phyloP scores from a whole-genome alignment of 441 rosid species.

The Croton laevigatus region DNA sequence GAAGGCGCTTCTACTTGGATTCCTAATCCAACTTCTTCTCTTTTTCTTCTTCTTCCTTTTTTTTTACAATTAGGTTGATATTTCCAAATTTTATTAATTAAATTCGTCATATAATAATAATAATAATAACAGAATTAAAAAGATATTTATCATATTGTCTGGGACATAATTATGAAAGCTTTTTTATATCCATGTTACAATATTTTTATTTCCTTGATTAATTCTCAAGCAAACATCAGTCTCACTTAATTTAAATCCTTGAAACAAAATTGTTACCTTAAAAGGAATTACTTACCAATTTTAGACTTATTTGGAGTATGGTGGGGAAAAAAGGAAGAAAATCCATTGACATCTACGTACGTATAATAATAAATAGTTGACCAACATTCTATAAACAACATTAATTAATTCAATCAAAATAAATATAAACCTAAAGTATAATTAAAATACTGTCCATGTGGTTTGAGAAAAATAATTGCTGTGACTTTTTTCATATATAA shows the following conservation, averaged over 20 bases:
- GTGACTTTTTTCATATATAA: background rate
- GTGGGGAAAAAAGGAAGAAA: too few relatives aligned
- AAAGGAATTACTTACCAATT: too few relatives aligned
- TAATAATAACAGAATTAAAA: background rate
- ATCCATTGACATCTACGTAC: too few relatives aligned
- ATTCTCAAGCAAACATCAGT: conserved; percentile 11
- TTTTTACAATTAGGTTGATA: background rate
- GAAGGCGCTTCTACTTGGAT: background rate
- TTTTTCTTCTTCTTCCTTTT: background rate
- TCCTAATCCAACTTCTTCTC: background rate
- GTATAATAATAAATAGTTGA: background rate
- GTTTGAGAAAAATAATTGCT: conserved; percentile 22
- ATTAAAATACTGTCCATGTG: conserved; percentile 5
- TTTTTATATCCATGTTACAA: conserved; percentile 5
- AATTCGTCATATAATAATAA: too few relatives aligned
- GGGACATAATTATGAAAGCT: conserved; percentile 9
- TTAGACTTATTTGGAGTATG: too few relatives aligned
- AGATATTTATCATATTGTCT: background rate
- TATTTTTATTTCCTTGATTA: conserved; percentile 14
- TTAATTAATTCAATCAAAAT: background rate
- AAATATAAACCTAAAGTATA: background rate
- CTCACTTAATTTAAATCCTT: background rate
- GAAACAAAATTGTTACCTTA: too few relatives aligned
- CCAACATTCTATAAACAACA: background rate
- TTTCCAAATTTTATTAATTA: background rate